phyloP scores from a whole-genome alignment of 2,329 filamentous ascomycete genomes.

The Cladosporium sp. region DNA sequence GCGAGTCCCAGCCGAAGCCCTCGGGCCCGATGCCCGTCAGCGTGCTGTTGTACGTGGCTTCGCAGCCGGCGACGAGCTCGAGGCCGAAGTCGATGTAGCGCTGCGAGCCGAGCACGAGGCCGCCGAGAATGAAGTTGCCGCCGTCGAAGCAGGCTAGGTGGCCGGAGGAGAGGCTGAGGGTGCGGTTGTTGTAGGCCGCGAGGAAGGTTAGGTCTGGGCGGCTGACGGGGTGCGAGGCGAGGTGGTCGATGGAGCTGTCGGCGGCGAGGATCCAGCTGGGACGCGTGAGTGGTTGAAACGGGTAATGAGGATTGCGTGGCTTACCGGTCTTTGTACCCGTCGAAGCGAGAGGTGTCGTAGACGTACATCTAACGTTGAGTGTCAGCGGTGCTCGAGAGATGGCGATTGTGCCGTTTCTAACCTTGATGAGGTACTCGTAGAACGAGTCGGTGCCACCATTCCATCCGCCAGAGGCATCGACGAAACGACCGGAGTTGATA shows the following conservation, averaged over 20 bases:
- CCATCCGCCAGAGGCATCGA: slow-evolving; percentile 67
- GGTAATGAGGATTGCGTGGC: neutral
- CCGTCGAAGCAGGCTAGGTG: slow-evolving; percentile 73
- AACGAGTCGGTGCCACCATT: slow-evolving; percentile 70
- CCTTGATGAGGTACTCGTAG: slow-evolving; percentile 83
- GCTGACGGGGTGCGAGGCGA: slow-evolving; percentile 61
- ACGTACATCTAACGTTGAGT: slow-evolving; percentile 58
- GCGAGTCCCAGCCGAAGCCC: slow-evolving; percentile 34
- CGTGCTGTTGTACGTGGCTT: slow-evolving; percentile 63
- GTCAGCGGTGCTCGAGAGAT: neutral
- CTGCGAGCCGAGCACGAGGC: slow-evolving; percentile 58
- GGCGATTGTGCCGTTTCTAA: neutral
- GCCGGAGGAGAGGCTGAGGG: slow-evolving; percentile 34
- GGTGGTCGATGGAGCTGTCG: slow-evolving; percentile 66
- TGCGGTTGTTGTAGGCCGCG: slow-evolving; percentile 48
- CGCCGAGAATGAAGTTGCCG: slow-evolving; percentile 79
- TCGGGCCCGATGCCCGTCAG: slow-evolving; percentile 73
- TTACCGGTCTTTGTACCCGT: slow-evolving; percentile 54
- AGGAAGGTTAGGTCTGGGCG: slow-evolving; percentile 69
- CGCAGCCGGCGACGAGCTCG: slow-evolving; percentile 64
- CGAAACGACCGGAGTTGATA: slow-evolving; percentile 59
- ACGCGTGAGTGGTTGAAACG: slow-evolving; percentile 24
- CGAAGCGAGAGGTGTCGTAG: slow-evolving; percentile 63
- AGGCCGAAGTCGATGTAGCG: slow-evolving; percentile 71
- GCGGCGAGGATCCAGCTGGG: slow-evolving; percentile 62